Conservation (phyloP, 2,329 filamentous ascomycete species). For the Pseudofabraea citricarpa region DNA sequence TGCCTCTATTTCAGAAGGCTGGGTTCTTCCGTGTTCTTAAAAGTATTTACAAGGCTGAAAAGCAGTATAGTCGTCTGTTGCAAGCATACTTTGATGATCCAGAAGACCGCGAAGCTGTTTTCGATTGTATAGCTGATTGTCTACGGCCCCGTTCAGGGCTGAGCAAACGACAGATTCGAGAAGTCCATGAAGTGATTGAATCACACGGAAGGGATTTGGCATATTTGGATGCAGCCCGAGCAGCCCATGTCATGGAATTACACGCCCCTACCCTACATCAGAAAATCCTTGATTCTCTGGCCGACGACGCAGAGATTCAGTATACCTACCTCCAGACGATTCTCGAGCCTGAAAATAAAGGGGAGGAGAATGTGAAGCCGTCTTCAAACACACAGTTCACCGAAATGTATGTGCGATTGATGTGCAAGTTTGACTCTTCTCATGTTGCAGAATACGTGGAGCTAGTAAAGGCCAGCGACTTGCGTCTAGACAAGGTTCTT, state of each 20-base stretch:
- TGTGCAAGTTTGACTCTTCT: conserved; percentile 78
- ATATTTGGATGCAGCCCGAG: conserved; percentile 48
- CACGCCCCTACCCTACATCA: conserved; percentile 52
- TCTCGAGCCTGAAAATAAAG: conserved; percentile 54
- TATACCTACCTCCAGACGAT: conserved; percentile 65
- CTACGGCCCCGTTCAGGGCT: conserved; percentile 61
- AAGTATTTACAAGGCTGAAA: conserved; percentile 75
- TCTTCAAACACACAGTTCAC: conserved; percentile 55
- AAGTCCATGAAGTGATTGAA: conserved; percentile 60
- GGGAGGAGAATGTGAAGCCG: conserved; percentile 29
- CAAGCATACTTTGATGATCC: conserved; percentile 81
- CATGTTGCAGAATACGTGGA: conserved; percentile 86
- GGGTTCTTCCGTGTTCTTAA: conserved; percentile 91
- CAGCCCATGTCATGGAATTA: conserved; percentile 52
- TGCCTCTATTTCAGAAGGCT: conserved; percentile 73
- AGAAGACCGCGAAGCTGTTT: conserved; percentile 69
- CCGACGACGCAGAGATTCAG: conserved; percentile 50
- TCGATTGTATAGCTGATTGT: conserved; percentile 73
- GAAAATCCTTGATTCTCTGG: conserved; percentile 47
- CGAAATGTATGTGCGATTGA: conserved; percentile 83
- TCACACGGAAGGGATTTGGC: conserved; percentile 53
- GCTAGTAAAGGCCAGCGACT: conserved; percentile 67
- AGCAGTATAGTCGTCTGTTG: conserved; percentile 73
- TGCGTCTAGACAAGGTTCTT: conserved; percentile 74
- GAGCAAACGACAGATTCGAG: conserved; percentile 63